Evolutionary conservation across 441 rosid genomes (phyloP), one percentile per base, ranked within the genome.

Genomic region (Populus trichocarpa): DNA sequence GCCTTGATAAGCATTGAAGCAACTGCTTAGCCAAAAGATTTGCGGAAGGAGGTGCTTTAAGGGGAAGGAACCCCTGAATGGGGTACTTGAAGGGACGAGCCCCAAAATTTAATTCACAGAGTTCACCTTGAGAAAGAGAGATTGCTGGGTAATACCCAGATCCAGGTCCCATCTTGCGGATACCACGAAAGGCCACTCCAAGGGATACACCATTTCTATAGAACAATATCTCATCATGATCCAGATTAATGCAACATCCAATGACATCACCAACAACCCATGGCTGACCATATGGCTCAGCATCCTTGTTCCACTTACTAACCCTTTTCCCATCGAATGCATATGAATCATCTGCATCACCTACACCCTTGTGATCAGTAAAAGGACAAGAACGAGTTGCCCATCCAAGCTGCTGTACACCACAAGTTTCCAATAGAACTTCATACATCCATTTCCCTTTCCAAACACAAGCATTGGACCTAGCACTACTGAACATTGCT

Each of bases 361-460:
- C 99, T 20, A 96, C 99, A 71, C 99, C 99, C 76, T 90, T 87
- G 85, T 87, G 97, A 64, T 96, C 97, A 50, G 96, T 94, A 81
- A 96, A 96, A 46, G 94, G 96, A 81, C 98, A 96, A 50, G 92
- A 84, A 73, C 85, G 84, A 30, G 97, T 94, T 14, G 98, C 98
- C 99, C 99, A 96, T 36, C 99, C 99, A 78, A 96, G 92, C 81
- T 92, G 97, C 66, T 92, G 98, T 73, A 94, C 86, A 64, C 98
- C 98, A 16, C 94, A 91, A 82, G 98, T 94, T 86, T 93, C 99
- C 68, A 96, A 88, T 65, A 86, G 81, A 25, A 92, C 97, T 90
- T 96, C 99, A 82, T 94, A 96, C 99, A 96, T 94, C 98, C 99
- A 96, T 87, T 91, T 94, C 22, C 99, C 95, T 87, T 88, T 89